Evolutionary conservation across 345 rosid genomes (phyloP).

Genomic region (Eucalyptus dawsonii): DNA sequence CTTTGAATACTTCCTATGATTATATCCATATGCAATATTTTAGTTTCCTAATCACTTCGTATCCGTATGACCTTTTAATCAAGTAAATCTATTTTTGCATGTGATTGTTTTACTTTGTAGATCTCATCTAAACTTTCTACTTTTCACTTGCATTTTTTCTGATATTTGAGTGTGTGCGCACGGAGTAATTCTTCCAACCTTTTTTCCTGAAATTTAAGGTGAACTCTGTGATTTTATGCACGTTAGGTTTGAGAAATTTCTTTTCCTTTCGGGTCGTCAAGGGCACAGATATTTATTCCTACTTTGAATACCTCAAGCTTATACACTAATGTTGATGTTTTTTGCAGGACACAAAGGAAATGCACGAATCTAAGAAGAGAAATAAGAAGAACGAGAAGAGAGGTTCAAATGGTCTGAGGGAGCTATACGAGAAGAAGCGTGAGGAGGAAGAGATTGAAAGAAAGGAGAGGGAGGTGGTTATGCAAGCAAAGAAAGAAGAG

Average conservation of each 20-base stretch:
- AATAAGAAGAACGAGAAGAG: slow-evolving; percentile 15
- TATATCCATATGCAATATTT: not conserved
- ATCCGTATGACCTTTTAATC: not conserved
- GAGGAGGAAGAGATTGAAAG: slow-evolving; percentile 61
- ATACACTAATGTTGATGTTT: not conserved
- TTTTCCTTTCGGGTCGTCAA: not conserved
- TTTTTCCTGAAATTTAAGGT: not conserved
- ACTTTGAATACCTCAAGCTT: not conserved
- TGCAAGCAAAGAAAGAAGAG: slow-evolving; percentile 57
- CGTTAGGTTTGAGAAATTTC: not conserved
- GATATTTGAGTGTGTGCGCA: not conserved
- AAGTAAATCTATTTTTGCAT: not conserved
- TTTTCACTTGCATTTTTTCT: not conserved
- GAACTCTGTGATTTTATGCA: not conserved
- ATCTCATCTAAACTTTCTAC: not conserved
- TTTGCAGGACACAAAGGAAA: slow-evolving; percentile 13
- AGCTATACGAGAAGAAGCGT: slow-evolving; percentile 48
- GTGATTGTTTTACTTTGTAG: not conserved
- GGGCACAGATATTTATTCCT: not conserved
- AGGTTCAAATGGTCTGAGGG: slow-evolving; percentile 17
- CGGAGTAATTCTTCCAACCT: not conserved
- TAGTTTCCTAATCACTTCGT: not conserved
- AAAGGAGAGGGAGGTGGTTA: slow-evolving; percentile 45
- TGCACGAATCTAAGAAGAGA: slow-evolving; percentile 3
- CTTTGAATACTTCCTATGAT: not conserved